Conservation (phyloP, 257 asterid genomes). For the Knoxia roxburghii region DNA sequence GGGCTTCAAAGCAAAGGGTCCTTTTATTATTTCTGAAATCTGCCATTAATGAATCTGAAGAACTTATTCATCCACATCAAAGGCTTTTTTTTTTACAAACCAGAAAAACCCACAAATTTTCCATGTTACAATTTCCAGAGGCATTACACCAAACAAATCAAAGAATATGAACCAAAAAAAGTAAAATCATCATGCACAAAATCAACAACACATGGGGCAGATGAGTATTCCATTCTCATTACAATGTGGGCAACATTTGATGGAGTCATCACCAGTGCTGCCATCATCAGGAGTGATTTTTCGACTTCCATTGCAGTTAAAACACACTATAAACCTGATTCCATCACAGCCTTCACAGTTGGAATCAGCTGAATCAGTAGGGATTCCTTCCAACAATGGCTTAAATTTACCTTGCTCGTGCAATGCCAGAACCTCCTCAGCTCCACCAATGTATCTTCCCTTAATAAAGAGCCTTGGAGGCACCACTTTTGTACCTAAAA, state of each 20-base stretch:
- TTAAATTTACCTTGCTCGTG: constrained; percentile 78
- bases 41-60: background rate
- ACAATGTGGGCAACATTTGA: constrained; percentile 46
- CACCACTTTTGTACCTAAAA: constrained; percentile 44
- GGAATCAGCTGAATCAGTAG: constrained; percentile 34
- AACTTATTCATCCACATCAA: background rate
- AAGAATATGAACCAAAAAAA: constrained; percentile 5
- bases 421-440: constrained; percentile 65
- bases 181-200: background rate
- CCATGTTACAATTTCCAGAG: background rate
- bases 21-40: background rate
- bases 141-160: constrained; percentile 9
- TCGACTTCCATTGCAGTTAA: constrained; percentile 78
- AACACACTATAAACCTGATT: constrained; percentile 69
- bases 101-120: background rate
- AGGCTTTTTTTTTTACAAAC: background rate
- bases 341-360: constrained; percentile 79
- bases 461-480: constrained; percentile 80
- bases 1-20: background rate
- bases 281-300: constrained; percentile 43
- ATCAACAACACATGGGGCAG: constrained; percentile 76
- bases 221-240: constrained; percentile 46
- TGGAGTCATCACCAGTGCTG: constrained; percentile 15
- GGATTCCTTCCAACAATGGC: constrained; percentile 73
- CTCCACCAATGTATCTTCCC: constrained; percentile 95